Percentiles rank a stretch among this genome's conserved stretches.
phyloP scores from a whole-genome alignment of 176 grass and related monocot species.

The Triticum urartu region DNA sequence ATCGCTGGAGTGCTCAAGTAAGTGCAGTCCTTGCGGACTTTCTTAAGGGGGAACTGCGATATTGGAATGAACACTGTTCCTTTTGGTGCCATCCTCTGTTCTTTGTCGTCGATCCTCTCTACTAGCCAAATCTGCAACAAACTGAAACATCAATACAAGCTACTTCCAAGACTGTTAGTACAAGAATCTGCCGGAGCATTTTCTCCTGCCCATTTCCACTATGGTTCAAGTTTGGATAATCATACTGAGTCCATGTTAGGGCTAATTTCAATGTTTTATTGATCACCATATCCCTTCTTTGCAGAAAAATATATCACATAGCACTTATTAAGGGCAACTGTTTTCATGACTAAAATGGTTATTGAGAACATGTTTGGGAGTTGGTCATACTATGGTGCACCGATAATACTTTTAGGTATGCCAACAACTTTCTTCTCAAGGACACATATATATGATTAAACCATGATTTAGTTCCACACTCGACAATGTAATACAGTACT shows the following conservation, averaged over 20 bases:
- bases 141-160: background rate
- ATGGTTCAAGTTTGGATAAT: background rate
- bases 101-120: slow-evolving; percentile 53
- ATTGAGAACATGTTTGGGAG: background rate
- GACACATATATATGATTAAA: background rate
- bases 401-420: background rate
- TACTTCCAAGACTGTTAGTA: background rate
- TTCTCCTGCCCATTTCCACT: background rate
- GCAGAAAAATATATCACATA: background rate
- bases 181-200: background rate
- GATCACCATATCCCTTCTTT: background rate
- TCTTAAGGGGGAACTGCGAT: slow-evolving; percentile 74
- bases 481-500: background rate
- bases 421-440: background rate
- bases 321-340: background rate
- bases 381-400: background rate
- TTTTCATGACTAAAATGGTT: background rate
- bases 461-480: background rate
- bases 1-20: slow-evolving; percentile 78
- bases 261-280: background rate
- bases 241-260: slow-evolving; percentile 1
- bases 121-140: slow-evolving; percentile 70
- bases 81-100: slow-evolving; percentile 71
- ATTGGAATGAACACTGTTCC: slow-evolving; percentile 63
- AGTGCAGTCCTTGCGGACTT: slow-evolving; percentile 68